Evolutionary conservation across 2,329 filamentous ascomycete species (phyloP), one percentile per base, ranked within the genome.

Genomic region (Chrysosporium keratinophilum): DNA sequence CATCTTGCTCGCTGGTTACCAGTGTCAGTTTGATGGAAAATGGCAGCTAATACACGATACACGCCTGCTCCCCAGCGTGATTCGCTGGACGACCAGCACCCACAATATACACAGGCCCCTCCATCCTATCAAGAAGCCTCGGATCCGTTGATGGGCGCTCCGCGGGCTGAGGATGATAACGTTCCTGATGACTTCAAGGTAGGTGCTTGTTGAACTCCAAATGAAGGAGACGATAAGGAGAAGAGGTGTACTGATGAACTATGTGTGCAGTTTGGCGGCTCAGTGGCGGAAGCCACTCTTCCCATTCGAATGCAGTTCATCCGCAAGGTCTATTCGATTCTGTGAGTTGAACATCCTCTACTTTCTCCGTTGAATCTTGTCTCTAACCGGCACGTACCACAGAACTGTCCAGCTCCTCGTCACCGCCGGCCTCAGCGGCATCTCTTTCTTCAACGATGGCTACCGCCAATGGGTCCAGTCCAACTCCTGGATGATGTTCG

Each of bases 131-230:
- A 80, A 67, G 74, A 72, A 56, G 76, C 78, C 58, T 78, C 81
- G 37, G 75, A 79, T 37, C 70, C 74, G 23, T 71, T 78, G 56
- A 76, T 86, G 40, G 84, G 78, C 49, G 63, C 54, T 7, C 82
- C 88, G 50, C 82, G 90, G 63, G 79, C 78, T 67, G 90, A 90
- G 70, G 82, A 90, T 66, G 91, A 96, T 72, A 94, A 96, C 65
- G 69, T 97, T 43, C 91, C 91, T 1, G 91, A 97, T 74, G 91
- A 97, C 72, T 97, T 97, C 82, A 97, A 96, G 79, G 85, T 87
- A 67, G 47, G 59, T 6, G 19, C 33, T 52, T 19, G 44, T 47
- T 19, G 28, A n/a, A 50, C 23, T 7, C 23, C 3, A 28, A 7
- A 19, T 12, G 19, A 39, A 20, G 14, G 1, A 15, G 19, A 31